Base-by-base conservation (phyloP, 176 grass and related monocot genomes). In the Themeda triandra region DNA sequence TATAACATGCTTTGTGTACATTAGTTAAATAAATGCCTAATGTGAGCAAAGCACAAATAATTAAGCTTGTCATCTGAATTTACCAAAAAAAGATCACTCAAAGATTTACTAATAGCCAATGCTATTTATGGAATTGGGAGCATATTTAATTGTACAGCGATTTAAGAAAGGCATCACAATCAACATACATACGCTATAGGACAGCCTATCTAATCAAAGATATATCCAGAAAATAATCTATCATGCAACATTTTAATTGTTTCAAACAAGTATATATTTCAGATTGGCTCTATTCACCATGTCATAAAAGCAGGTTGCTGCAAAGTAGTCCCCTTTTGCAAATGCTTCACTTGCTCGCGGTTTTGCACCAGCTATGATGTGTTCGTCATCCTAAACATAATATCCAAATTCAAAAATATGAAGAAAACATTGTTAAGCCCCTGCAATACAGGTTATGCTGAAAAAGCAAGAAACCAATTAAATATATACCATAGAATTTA, bases 301-400 rank as follows among this genome's bases (percentile, higher is more conserved):
- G 13, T 1, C 1, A 72, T 28, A 72, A 0, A 13, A 72, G 23
- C 15, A 8, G 0, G 25, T 9, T 44, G 39, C 69, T 14, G 12
- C 4, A 3, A 25, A 1, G 12, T 71, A 71, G 2, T 71, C 37
- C 68, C 68, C 37, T 23, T 71, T 42, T 24, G 37, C 37, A 71
- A 71, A 71, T 3, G 68, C 68, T 42, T 41, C 37, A 5, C 27
- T 71, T 85, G 73, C 83, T 77, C 41, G 31, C 24, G n/a, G 69
- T 4, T 72, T 66, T 24, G 75, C 66, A 29, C 77, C 33, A 42
- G 14, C 24, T 39, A 40, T 11, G 21, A 13, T 6, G 13, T 12
- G 6, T 6, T 45, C 13, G 13, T 3, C 19, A 23, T 18, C 28
- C 13, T 58, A 75, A 73, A 24, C 30, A 73, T 39, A n/a, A 7